Evolutionary conservation across 345 rosid species (phyloP).

Genomic region (Odontarrhena argentea): DNA sequence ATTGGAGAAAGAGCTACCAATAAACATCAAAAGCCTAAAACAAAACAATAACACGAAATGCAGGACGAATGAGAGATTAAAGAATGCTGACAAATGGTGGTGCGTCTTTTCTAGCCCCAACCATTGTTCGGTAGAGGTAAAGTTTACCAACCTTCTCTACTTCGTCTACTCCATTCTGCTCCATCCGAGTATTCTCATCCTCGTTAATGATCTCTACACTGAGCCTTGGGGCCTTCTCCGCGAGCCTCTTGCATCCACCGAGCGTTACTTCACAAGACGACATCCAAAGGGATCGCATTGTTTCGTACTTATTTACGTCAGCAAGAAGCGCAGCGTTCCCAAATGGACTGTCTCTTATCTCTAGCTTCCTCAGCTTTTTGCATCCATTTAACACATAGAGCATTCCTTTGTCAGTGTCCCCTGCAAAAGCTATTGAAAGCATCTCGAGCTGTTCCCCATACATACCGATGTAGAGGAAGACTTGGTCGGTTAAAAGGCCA

Average conservation of each 20-base stretch:
- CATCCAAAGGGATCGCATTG: slow-evolving; percentile 99
- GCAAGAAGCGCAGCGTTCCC: slow-evolving; percentile 78
- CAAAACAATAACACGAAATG: neutral
- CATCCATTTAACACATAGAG: slow-evolving; percentile 83
- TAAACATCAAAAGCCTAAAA: slow-evolving; percentile 15
- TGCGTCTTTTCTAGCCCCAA: slow-evolving; percentile 74
- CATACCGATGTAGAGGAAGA: slow-evolving; percentile 86
- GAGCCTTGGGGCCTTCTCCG: slow-evolving; percentile 68
- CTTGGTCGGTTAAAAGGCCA: slow-evolving; percentile 78
- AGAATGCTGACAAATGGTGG: slow-evolving; percentile 66
- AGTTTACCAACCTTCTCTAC: slow-evolving; percentile 66
- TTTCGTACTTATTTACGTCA: slow-evolving; percentile 87
- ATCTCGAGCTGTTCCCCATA: slow-evolving; percentile 84
- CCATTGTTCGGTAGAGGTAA: slow-evolving; percentile 85
- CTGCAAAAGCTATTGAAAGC: slow-evolving; percentile 96
- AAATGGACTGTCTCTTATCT: slow-evolving; percentile 87
- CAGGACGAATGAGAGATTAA: slow-evolving; percentile 17
- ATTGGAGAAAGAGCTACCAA: slow-evolving; percentile 5
- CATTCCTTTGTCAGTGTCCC: slow-evolving; percentile 87
- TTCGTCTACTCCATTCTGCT: slow-evolving; percentile 35
- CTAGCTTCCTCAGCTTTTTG: slow-evolving; percentile 84
- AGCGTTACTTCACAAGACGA: slow-evolving; percentile 93
- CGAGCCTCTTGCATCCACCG: slow-evolving; percentile 80
- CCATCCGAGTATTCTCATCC: slow-evolving; percentile 41
- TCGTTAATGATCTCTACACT: slow-evolving; percentile 89